phyloP scores from a whole-genome alignment of 2,329 filamentous ascomycete species.

The Fusarium sp. region DNA sequence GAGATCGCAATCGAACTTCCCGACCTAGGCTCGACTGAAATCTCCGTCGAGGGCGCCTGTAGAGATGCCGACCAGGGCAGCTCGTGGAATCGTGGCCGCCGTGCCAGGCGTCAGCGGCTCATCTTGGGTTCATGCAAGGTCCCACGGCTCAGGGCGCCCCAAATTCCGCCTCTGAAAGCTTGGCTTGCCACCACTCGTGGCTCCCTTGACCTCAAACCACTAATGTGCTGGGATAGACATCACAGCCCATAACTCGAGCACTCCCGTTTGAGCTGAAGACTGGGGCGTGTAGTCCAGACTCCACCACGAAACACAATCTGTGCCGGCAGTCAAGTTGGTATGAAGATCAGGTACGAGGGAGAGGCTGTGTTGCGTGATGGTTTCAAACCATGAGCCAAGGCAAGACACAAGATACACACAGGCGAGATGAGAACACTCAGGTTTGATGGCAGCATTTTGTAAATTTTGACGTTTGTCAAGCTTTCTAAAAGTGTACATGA shows the following conservation, averaged over 20 bases:
- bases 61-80: constrained; percentile 15
- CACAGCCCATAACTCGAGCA: constrained; percentile 22
- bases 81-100: constrained; percentile 26
- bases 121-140: constrained; percentile 24
- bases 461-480: constrained; percentile 47
- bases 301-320: not conserved
- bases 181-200: constrained; percentile 5
- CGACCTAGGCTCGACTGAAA: constrained; percentile 45
- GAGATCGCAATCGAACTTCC: constrained; percentile 38
- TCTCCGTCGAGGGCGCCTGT: constrained; percentile 38
- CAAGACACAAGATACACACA: not conserved
- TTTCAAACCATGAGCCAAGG: not conserved
- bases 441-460: constrained; percentile 44
- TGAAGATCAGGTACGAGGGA: not conserved
- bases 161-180: constrained; percentile 23
- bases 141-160: constrained; percentile 12
- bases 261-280: constrained; percentile 2
- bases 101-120: constrained; percentile 10
- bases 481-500: constrained; percentile 46
- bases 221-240: not conserved
- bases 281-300: not conserved
- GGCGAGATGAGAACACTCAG: not conserved
- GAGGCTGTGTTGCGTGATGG: not conserved
- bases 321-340: too few relatives aligned
- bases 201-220: constrained; percentile 11